Evolutionary conservation across 108 stramenopile species (phyloP), one percentile per base, ranked within the genome.

Genomic region (Skeletonema menzelii): DNA sequence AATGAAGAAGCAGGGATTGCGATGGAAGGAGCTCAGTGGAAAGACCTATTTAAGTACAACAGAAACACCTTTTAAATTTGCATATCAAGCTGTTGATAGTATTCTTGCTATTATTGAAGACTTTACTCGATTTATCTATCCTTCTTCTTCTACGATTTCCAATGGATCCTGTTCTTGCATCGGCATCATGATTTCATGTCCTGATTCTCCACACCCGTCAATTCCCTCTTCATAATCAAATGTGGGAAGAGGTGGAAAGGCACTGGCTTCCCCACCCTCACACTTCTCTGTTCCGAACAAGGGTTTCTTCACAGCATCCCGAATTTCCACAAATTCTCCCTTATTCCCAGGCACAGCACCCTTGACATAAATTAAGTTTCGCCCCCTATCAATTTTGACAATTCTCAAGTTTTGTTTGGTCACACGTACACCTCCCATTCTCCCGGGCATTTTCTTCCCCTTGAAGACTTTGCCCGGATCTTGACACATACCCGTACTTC

Each of bases 391-490:
- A 71, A 99, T 84, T 67, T 96, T 96, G 61, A 97, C 77, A 60
- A 99, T 85, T 15, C 84, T 65, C 37, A 97, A 72, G 63, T 95
- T 97, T 69, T 98, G 95, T 8, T 89, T 85, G 8, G 99, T 98
- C 3, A 87, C 87, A 6, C 86, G 74, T 10, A 92, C 86, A 19
- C 67, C 71, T 8, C 99, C 99, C 97, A 98, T 98, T 8, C 94
- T 86, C 8, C 99, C 99, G 3, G 99, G 87, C 99, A 99, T 99
- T 73, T 99, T 99, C 89, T 98, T 98, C 15, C 94, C 98, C 83
- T 99, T 99, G 74, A 95, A 98, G 3, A 99, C 99, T 46, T 89
- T 83, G 34, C 99, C 97, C 5, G 97, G 97, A 78, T 95, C 96
- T 70, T 95, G 94, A 82, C 95, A 97, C 68, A 80, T 79, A 20